Conservation (phyloP, 2,329 filamentous ascomycete species). For the Fusarium coffeatum region DNA sequence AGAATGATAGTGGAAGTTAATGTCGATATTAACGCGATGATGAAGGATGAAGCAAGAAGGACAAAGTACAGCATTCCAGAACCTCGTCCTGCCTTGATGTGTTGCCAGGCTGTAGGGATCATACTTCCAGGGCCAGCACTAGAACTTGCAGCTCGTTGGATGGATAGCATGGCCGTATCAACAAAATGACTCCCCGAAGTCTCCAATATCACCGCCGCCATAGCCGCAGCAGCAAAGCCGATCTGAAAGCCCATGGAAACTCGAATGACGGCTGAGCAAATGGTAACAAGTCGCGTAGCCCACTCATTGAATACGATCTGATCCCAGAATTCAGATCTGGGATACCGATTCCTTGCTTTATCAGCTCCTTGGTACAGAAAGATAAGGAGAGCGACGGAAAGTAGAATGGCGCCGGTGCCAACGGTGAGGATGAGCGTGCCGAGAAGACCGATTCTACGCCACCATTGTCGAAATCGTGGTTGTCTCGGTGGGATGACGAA, state of each 20-base stretch:
- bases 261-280: slow-evolving; percentile 22
- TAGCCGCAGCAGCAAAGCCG: slow-evolving; percentile 15
- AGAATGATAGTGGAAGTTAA: slow-evolving; percentile 30
- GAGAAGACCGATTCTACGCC: slow-evolving; percentile 10
- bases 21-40: slow-evolving; percentile 4
- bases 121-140: slow-evolving; percentile 3
- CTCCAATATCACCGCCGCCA: slow-evolving; percentile 21
- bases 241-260: slow-evolving; percentile 20
- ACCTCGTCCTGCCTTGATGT: background rate
- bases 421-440: background rate
- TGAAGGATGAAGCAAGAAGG: background rate
- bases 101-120: slow-evolving; percentile 11
- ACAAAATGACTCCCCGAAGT: slow-evolving; percentile 7
- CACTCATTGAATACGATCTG: slow-evolving; percentile 9
- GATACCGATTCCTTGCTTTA: background rate
- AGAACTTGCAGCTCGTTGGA: slow-evolving; percentile 12
- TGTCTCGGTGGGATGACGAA: background rate
- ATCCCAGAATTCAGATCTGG: slow-evolving; percentile 14
- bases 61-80: slow-evolving; percentile 1
- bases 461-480: slow-evolving; percentile 4
- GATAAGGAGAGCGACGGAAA: slow-evolving; percentile 11
- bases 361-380: slow-evolving; percentile 19
- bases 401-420: slow-evolving; percentile 8
- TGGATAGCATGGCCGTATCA: slow-evolving; percentile 12
- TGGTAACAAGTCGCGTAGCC: slow-evolving; percentile 23